Base-by-base conservation (phyloP, 2,329 filamentous ascomycete species). In the Colletotrichum cordylinicola region DNA sequence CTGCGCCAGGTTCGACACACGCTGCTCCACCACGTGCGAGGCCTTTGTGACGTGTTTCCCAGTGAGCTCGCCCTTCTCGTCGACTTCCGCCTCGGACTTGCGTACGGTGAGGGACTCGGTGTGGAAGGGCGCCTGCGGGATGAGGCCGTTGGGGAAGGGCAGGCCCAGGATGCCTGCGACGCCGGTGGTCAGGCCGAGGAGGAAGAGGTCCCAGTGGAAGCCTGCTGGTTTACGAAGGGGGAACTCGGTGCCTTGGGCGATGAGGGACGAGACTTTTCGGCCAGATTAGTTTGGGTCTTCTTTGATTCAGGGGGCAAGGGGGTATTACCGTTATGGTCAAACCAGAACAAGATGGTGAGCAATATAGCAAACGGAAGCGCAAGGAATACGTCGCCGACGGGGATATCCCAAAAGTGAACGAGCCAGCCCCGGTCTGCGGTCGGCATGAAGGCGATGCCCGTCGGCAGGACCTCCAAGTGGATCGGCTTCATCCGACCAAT, bases 291-390 rank as follows among this genome's bases (percentile, higher is more conserved):
- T 1, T 1, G 0, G 2, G 4, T 13, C 43, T 21, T 48, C 10
- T 48, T 48, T 21, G 27, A 16, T 9, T 8, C 16, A 13, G 27
- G 35, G 35, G 13, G 12, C 58, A 39, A 64, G 48, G 61, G 10
- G 52, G 5, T 65, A 86, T 77, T 86, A 94, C 93, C 93, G 79
- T 97, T 98, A 81, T 98, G 95, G 81, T 98, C 95, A 82, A 97
- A 98, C 87, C 94, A 98, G 82, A 98, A 98, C 6, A 98, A 86
- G 27, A 98, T 92, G 0, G 95, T 98, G 18, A 98, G 87, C 2
- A 98, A 87, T 39, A 98, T 81, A 1, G 95, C 95, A 85, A 98
- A 98, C 0, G 96, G 96, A n/a, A 98, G 90, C 2, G 96, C 95
- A 58, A 96, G 87, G 82, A 98, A 98, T 8, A 97, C 89, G 72